Conservation (phyloP, 1,284 basidiomycete genomes). For the Pholiota adiposa region DNA sequence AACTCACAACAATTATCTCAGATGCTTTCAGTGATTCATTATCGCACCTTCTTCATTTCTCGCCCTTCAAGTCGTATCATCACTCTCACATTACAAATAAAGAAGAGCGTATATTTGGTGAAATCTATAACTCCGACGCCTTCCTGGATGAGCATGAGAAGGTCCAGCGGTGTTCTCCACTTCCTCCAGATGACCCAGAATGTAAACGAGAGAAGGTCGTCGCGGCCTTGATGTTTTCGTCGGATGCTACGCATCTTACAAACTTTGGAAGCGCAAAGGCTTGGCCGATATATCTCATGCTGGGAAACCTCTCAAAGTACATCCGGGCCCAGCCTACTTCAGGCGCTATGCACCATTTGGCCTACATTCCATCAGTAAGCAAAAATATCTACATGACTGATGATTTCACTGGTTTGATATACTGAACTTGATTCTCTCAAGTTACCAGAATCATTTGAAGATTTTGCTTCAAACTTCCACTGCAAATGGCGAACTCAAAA, state of each 20-base stretch:
- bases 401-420: slow-evolving; percentile 22
- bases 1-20: slow-evolving; percentile 20
- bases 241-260: slow-evolving; percentile 39
- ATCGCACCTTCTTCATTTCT: slow-evolving; percentile 11
- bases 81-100: neutral
- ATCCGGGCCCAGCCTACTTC: slow-evolving; percentile 20
- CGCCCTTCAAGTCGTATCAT: slow-evolving; percentile 13
- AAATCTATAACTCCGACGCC: slow-evolving; percentile 31
- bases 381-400: slow-evolving; percentile 23
- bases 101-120: slow-evolving; percentile 17
- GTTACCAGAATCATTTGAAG: slow-evolving; percentile 32
- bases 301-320: slow-evolving; percentile 39
- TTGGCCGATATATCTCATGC: slow-evolving; percentile 36
- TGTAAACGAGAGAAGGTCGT: slow-evolving; percentile 33
- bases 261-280: slow-evolving; percentile 36
- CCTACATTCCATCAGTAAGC: slow-evolving; percentile 23
- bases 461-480: slow-evolving; percentile 20
- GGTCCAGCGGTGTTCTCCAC: slow-evolving; percentile 17
- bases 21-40: slow-evolving; percentile 3
- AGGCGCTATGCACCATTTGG: slow-evolving; percentile 26
- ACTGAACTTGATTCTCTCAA: slow-evolving; percentile 17
- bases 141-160: slow-evolving; percentile 29
- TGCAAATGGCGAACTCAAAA: slow-evolving; percentile 23
- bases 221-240: slow-evolving; percentile 38
- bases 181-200: slow-evolving; percentile 21